Evolutionary conservation across 805 yeast genomes (phyloP).

Genomic region (Metschnikowia santaceciliae): DNA sequence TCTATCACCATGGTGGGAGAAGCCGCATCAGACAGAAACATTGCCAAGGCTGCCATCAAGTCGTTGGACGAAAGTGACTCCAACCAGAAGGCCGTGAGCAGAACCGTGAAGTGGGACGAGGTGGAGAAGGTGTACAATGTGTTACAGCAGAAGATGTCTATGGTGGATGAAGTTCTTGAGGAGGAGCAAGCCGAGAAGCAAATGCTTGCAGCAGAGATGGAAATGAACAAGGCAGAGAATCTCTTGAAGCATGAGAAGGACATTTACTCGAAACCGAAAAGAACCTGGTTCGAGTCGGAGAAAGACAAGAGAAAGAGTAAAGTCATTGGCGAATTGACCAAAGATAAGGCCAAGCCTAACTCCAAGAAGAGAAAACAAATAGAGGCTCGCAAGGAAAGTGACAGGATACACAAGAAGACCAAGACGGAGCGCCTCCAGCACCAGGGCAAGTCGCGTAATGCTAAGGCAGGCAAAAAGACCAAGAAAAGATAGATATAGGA

Average conservation of each 20-base stretch:
- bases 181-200: conserved; percentile 92
- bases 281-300: conserved; percentile 91
- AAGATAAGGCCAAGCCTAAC: conserved; percentile 54
- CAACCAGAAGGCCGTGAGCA: conserved; percentile 66
- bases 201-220: conserved; percentile 84
- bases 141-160: conserved; percentile 55
- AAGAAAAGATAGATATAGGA: conserved; percentile 5
- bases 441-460: conserved; percentile 18
- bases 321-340: conserved; percentile 38
- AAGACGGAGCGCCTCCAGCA: conserved; percentile 54
- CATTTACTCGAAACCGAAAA: conserved; percentile 82
- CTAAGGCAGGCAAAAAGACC: conserved; percentile 10
- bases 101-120: conserved; percentile 86
- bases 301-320: conserved; percentile 45
- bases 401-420: conserved; percentile 75
- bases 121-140: conserved; percentile 64
- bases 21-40: conserved; percentile 74
- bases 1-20: conserved; percentile 95
- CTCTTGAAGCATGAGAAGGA: conserved; percentile 75
- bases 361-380: conserved; percentile 69
- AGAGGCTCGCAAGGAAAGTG: conserved; percentile 54
- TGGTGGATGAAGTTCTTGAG: conserved; percentile 69
- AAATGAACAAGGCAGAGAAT: conserved; percentile 80
- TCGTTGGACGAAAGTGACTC: conserved; percentile 42
- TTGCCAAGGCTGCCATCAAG: conserved; percentile 87